phyloP scores from a whole-genome alignment of 805 yeast genomes.

The Nakazawaea peltata region DNA sequence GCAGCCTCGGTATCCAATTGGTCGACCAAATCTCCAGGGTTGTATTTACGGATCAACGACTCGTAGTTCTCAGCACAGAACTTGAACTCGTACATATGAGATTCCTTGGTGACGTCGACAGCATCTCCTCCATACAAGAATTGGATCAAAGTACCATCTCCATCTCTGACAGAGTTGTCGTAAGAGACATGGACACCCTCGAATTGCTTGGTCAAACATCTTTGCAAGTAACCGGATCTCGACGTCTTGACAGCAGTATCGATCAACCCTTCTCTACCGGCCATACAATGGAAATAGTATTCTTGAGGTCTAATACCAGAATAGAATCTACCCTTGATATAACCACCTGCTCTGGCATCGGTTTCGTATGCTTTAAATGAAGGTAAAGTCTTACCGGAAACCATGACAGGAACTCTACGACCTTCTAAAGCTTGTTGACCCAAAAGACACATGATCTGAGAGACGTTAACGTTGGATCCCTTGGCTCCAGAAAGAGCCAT shows the following conservation, averaged over 20 bases:
- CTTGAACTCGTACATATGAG: constrained; percentile 86
- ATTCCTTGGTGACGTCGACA: constrained; percentile 88
- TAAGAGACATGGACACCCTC: constrained; percentile 95
- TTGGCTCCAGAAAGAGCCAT: constrained; percentile 99
- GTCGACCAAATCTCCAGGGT: constrained; percentile 64
- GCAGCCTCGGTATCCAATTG: constrained; percentile 85
- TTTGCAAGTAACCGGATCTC: constrained; percentile 95
- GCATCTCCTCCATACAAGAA: constrained; percentile 98
- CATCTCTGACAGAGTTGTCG: constrained; percentile 93
- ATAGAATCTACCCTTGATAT: constrained; percentile 92
- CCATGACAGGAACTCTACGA: constrained; percentile 99
- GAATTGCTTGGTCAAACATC: constrained; percentile 95
- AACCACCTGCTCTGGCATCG: constrained; percentile 98
- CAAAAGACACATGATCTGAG: constrained; percentile 97
- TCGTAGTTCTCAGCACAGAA: constrained; percentile 91
- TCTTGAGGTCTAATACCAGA: constrained; percentile 98
- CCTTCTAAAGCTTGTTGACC: constrained; percentile 99
- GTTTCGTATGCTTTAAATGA: constrained; percentile 96
- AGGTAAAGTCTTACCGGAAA: constrained; percentile 94
- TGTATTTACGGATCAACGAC: constrained; percentile 76
- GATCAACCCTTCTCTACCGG: constrained; percentile 99
- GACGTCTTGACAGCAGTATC: constrained; percentile 99
- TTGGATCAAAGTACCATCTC: constrained; percentile 89
- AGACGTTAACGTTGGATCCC: constrained; percentile 96
- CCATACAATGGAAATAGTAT: constrained; percentile 99